Base-by-base conservation (phyloP, 139 green algal genomes). In the Coelastrella sp. region DNA sequence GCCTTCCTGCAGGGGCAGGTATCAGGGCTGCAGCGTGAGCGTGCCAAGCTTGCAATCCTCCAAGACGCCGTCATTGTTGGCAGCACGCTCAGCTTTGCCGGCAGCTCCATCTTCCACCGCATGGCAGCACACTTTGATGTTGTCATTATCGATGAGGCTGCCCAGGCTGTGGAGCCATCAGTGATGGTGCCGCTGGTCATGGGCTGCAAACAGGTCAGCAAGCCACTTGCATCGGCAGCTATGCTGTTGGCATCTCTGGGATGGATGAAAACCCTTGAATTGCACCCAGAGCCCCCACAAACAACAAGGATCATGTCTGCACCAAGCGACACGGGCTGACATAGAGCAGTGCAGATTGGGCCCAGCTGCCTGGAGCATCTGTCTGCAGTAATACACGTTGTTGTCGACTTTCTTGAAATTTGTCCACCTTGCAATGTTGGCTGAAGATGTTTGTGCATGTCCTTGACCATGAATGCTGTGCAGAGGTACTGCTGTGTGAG, bases 51-150 rank as follows among this genome's bases (percentile, higher is more conserved):
- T 75, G 85, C 90, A 49, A 94, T 98, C 27, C 91, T 98, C 70
- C 94, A 97, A 68, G 96, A 98, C 82, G 95, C 96, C 56, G 91
- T 94, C 92, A 96, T 98, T 60, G 96, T 98, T 72, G 96, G 92
- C 94, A 94, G 88, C 91, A 98, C 96, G 8, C 95, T 98, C 8
- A 95, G 93, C 57, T 98, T 98, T 90, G 92, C 94, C 8, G 96
- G 91, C 75, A 70, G 25, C n/a, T 79, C 87, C 7, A 58, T 91
- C 60, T 91, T 87, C 78, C 65, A 88, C 15, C 70, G 79, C 57
- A 35, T 91, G 59, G 82, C 82, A 8, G 89, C 90, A 74, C 93
- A 93, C 90, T 97, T 97, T 91, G 92, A 97, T 65, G 94, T 95
- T 6, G 90, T 97, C 20, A 92, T 97, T 58, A 95, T 97, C 59